Percentiles rank a stretch among this genome's conserved stretches.
These are phyloP conservation scores for Yamadazyma laniorum DNA, from an alignment of 805 yeast species.

Conservation along the genomic window DNA sequence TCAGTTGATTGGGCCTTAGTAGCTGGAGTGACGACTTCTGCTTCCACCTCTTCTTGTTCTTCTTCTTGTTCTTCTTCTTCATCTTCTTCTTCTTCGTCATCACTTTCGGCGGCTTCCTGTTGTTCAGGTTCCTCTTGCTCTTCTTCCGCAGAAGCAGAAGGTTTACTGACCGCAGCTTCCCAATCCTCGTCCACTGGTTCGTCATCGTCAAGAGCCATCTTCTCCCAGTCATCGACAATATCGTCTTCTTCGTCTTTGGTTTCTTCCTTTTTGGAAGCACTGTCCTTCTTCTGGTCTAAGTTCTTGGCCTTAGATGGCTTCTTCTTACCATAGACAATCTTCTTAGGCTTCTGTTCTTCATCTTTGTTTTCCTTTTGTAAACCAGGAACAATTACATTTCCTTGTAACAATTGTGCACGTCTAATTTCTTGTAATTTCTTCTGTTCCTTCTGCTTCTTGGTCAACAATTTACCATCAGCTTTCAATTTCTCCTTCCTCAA, in stretches of 20 bases:
- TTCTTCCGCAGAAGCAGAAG: constrained; percentile 20
- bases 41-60: constrained; percentile 28
- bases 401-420: constrained; percentile 77
- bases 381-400: constrained; percentile 74
- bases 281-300: constrained; percentile 24
- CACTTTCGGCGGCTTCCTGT: constrained; percentile 29
- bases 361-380: constrained; percentile 38
- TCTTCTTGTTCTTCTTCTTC: constrained; percentile 26
- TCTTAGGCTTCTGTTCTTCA: constrained; percentile 52
- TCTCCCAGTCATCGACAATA: constrained; percentile 85
- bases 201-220: constrained; percentile 57
- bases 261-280: constrained; percentile 15
- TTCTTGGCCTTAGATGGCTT: constrained; percentile 53
- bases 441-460: constrained; percentile 94
- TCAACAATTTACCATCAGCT: constrained; percentile 92
- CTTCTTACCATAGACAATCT: constrained; percentile 68
- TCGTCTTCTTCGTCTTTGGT: constrained; percentile 41
- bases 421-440: constrained; percentile 83
- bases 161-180: constrained; percentile 44
- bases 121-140: constrained; percentile 30
- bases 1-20: constrained; percentile 31
- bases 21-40: constrained; percentile 21
- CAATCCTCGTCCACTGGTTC: constrained; percentile 47
- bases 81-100: constrained; percentile 27
- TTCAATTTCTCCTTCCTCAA: constrained; percentile 85